Conservation (phyloP, 306 rosid species). For the Trifolium subterraneum region DNA sequence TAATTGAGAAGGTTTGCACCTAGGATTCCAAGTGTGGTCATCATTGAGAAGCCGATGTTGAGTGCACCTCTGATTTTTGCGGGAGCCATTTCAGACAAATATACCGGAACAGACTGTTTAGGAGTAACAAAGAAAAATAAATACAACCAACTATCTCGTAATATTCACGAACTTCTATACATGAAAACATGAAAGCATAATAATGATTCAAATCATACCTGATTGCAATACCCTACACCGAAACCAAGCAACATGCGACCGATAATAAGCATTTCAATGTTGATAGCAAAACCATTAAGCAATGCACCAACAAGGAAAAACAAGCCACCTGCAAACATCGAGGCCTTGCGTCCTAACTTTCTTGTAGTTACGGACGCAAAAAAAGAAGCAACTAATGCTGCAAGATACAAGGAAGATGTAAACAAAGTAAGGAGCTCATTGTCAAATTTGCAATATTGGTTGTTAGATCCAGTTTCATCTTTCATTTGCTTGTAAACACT, state of each 20-base stretch:
- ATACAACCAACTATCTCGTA: not conserved
- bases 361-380: constrained; percentile 39
- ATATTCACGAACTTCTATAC: not conserved
- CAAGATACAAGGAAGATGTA: constrained; percentile 3
- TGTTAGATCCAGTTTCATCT: not conserved
- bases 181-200: not conserved
- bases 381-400: constrained; percentile 27
- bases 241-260: not conserved
- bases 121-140: not conserved
- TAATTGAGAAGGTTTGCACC: constrained; percentile 4
- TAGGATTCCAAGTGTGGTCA: not conserved
- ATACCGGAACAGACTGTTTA: constrained; percentile 38
- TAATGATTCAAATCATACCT: not conserved
- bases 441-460: not conserved
- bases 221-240: not conserved
- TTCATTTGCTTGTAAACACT: not conserved
- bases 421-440: not conserved
- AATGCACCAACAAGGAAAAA: not conserved
- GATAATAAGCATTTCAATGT: too few species aligned
- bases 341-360: constrained; percentile 19
- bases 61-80: not conserved
- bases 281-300: not conserved
- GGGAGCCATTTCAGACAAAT: constrained; percentile 38
- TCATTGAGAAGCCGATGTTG: not conserved
- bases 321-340: not conserved